A percentile compares a stretch with the other conserved stretches of the same genome.
These are phyloP conservation scores for Oryza glumipatula DNA, from an alignment of 176 grass and related monocot species.

Conservation along the genomic window DNA sequence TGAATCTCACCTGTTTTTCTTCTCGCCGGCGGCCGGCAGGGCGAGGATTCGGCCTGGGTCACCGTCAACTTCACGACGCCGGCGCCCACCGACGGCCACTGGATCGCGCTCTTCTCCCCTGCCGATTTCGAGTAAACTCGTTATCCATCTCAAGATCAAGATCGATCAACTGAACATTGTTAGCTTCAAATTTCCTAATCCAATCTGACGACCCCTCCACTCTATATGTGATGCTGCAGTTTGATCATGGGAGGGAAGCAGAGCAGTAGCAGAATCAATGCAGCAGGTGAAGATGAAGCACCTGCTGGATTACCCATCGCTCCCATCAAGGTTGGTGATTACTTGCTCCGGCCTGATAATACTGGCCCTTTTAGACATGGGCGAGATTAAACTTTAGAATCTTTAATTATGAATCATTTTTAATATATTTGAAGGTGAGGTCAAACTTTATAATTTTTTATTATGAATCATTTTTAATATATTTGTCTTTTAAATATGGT, in stretches of 20 bases:
- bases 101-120: slow-evolving; percentile 86
- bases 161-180: background rate
- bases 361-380: too few relatives aligned
- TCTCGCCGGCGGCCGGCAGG: slow-evolving; percentile 25
- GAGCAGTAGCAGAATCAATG: background rate
- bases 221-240: slow-evolving; percentile 30
- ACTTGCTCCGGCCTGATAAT: background rate
- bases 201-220: background rate
- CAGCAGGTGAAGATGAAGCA: slow-evolving; percentile 29
- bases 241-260: slow-evolving; percentile 38
- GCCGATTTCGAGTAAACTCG: slow-evolving; percentile 62
- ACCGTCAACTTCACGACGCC: slow-evolving; percentile 58
- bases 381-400: too few relatives aligned
- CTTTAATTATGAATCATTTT: too few relatives aligned
- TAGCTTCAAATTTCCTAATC: background rate
- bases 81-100: slow-evolving; percentile 53
- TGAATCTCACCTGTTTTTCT: background rate
- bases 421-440: too few relatives aligned
- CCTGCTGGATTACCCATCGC: slow-evolving; percentile 52
- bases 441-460: too few relatives aligned
- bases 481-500: too few relatives aligned
- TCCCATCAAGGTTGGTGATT: slow-evolving; percentile 65
- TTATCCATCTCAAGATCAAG: background rate
- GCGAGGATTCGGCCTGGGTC: slow-evolving; percentile 61
- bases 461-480: too few relatives aligned